Percentiles rank a stretch among this genome's conserved stretches.
These are phyloP conservation scores for Solanum etuberosum DNA, from an alignment of 257 asterid genomes.

Conservation along the genomic window DNA sequence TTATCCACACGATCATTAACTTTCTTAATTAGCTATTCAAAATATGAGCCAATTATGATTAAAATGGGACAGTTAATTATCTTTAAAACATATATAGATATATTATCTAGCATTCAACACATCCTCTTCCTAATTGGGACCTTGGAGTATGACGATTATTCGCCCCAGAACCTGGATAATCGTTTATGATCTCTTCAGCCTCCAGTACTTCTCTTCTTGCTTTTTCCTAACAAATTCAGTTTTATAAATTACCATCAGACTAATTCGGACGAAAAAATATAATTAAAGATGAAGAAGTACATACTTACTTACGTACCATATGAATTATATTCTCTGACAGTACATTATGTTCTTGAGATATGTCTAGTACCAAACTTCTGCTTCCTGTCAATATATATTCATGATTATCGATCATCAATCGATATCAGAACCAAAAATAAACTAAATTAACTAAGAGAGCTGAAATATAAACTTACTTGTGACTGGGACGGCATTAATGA, in stretches of 20 bases:
- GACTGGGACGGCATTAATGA: slow-evolving; percentile 30
- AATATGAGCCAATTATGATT: background rate
- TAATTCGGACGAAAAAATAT: background rate
- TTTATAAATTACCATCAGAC: background rate
- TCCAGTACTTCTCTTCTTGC: slow-evolving; percentile 18
- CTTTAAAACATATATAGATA: background rate
- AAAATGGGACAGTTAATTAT: background rate
- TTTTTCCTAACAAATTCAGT: slow-evolving; percentile 1
- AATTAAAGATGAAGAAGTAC: background rate
- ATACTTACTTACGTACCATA: slow-evolving; percentile 9
- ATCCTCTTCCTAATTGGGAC: slow-evolving; percentile 30
- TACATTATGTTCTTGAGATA: slow-evolving; percentile 6
- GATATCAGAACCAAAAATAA: background rate
- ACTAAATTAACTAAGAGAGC: background rate
- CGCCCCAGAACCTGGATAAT: slow-evolving; percentile 69
- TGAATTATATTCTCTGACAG: background rate
- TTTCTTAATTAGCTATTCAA: background rate
- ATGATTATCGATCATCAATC: background rate
- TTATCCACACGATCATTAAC: background rate
- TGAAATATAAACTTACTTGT: slow-evolving; percentile 28
- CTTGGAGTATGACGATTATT: slow-evolving; percentile 60
- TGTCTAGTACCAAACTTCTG: slow-evolving; percentile 13
- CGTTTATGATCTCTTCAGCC: slow-evolving; percentile 27
- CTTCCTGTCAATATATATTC: slow-evolving; percentile 22
- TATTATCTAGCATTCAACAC: slow-evolving; percentile 23